Percentiles rank a stretch among this genome's conserved stretches.
Conservation (phyloP, 2,329 filamentous ascomycete genomes). For the Neurospora crassa region DNA sequence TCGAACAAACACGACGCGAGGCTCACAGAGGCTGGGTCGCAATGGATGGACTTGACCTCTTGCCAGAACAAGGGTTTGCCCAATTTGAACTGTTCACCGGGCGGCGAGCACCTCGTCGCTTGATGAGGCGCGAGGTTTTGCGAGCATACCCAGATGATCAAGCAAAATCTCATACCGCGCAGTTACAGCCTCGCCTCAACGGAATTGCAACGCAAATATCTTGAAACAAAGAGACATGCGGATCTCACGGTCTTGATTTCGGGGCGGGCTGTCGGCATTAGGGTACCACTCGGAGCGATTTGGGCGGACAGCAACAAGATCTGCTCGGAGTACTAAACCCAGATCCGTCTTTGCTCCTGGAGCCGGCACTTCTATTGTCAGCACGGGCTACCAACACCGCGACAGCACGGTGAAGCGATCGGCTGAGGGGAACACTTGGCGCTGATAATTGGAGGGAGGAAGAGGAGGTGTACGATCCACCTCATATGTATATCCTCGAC, state of each 20-base stretch:
- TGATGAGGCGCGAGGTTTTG: slow-evolving; percentile 61
- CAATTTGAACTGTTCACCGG: slow-evolving; percentile 78
- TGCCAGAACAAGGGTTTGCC: slow-evolving; percentile 71
- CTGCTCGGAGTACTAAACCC: background rate
- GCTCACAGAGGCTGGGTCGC: slow-evolving; percentile 60
- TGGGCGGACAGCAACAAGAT: background rate
- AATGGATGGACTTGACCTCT: slow-evolving; percentile 64
- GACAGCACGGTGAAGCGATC: background rate
- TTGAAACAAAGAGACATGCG: slow-evolving; percentile 10
- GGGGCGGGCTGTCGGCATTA: background rate
- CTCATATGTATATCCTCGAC: background rate
- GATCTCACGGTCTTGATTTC: background rate
- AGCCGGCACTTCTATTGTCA: background rate
- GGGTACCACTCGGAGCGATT: background rate
- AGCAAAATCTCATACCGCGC: slow-evolving; percentile 29
- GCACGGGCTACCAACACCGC: background rate
- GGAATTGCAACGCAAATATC: slow-evolving; percentile 32
- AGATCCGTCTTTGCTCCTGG: background rate
- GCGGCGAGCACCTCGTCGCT: slow-evolving; percentile 53
- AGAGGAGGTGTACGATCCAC: background rate
- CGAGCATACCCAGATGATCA: slow-evolving; percentile 34
- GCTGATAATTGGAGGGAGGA: background rate
- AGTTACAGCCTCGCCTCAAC: slow-evolving; percentile 30
- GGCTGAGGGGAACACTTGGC: background rate
- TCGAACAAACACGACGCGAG: slow-evolving; percentile 54